These are phyloP conservation scores for Epichloe scottii DNA, from an alignment of 2,329 filamentous ascomycete species.

Conservation along the genomic window DNA sequence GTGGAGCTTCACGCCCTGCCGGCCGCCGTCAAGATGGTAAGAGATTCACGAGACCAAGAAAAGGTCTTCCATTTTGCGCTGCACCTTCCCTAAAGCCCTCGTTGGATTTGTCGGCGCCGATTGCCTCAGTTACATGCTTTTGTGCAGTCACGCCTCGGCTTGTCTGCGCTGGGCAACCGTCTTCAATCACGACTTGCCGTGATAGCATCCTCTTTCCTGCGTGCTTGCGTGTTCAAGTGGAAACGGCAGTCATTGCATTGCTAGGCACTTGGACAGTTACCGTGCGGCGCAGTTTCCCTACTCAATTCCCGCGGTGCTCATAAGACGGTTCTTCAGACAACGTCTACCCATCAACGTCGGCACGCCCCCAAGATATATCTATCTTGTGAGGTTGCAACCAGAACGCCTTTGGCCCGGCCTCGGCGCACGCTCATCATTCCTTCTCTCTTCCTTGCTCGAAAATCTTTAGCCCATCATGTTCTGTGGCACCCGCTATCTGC, in stretches of 20 bases:
- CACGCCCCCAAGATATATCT: neutral
- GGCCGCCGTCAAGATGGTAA: slow-evolving; percentile 8
- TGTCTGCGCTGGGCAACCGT: neutral
- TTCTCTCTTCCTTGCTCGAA: slow-evolving; percentile 6
- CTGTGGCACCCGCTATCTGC: slow-evolving; percentile 11
- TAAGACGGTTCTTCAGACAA: neutral
- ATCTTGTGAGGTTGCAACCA: neutral
- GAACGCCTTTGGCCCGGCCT: neutral
- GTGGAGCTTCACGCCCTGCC: slow-evolving; percentile 4
- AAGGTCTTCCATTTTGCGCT: neutral
- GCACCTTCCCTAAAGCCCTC: neutral
- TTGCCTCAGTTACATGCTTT: neutral
- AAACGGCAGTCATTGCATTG: neutral
- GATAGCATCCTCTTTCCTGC: neutral
- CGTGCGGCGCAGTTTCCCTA: neutral
- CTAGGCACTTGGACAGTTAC: neutral
- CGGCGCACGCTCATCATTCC: slow-evolving; percentile 4
- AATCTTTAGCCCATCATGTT: slow-evolving; percentile 9
- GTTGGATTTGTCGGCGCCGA: neutral
- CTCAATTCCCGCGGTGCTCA: neutral
- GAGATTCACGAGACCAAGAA: neutral
- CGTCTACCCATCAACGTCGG: neutral
- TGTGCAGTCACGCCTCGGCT: neutral
- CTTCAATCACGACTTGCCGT: neutral
- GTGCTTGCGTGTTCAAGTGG: neutral